phyloP scores from a whole-genome alignment of 371 early-diverging fungal genomes.

The Enterocytospora artemiae region DNA sequence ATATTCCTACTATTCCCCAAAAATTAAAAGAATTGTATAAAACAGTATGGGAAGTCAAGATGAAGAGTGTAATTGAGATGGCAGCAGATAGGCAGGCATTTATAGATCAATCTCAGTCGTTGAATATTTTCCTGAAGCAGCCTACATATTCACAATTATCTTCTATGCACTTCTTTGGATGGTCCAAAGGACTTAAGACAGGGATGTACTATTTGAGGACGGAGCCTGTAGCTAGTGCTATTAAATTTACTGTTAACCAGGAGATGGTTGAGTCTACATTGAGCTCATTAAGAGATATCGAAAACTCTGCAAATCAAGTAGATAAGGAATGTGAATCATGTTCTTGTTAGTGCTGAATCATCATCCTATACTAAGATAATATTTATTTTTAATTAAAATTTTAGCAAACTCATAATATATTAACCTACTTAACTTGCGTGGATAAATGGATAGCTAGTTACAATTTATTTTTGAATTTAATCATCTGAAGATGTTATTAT shows the following conservation, averaged over 20 bases:
- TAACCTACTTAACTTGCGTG: too few relatives aligned
- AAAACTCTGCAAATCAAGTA: constrained; percentile 9
- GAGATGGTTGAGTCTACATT: constrained; percentile 27
- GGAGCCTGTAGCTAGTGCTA: constrained; percentile 86
- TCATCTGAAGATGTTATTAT: too few relatives aligned
- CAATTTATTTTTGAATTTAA: too few relatives aligned
- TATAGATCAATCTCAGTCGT: constrained; percentile 91
- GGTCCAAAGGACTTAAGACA: constrained; percentile 92
- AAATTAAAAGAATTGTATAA: constrained; percentile 82
- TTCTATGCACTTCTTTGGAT: constrained; percentile 95
- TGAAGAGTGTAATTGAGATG: constrained; percentile 65
- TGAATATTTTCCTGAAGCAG: constrained; percentile 84
- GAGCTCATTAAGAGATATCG: constrained; percentile 20
- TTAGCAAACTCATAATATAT: too few relatives aligned
- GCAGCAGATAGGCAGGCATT: constrained; percentile 81
- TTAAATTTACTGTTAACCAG: constrained; percentile 69
- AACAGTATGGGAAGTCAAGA: constrained; percentile 91
- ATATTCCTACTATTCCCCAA: constrained; percentile 69
- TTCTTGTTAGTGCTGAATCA: neutral
- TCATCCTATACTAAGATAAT: neutral
- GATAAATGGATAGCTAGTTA: too few relatives aligned
- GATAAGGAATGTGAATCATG: constrained; percentile 5
- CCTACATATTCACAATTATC: constrained; percentile 79
- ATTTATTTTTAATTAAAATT: too few relatives aligned
- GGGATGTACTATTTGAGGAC: constrained; percentile 98